phyloP scores from a whole-genome alignment of 495 filamentous ascomycete species.

The Hyphodiscus hymeniophilus region DNA sequence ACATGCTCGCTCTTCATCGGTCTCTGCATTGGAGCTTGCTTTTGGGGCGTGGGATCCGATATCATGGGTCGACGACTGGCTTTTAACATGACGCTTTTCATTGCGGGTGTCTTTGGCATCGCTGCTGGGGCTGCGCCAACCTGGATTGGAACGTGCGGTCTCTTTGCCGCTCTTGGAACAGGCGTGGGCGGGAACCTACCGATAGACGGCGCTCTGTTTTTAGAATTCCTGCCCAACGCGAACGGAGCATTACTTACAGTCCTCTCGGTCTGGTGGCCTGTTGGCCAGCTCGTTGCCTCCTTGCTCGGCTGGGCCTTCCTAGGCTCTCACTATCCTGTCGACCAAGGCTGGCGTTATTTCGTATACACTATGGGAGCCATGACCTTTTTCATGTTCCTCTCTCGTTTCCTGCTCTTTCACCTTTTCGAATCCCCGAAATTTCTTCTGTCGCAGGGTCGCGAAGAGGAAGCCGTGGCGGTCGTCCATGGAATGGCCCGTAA shows the following conservation, averaged over 20 bases:
- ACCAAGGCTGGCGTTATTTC: conserved; percentile 74
- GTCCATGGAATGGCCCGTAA: conserved; percentile 66
- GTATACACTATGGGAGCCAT: conserved; percentile 63
- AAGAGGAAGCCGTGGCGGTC: conserved; percentile 65
- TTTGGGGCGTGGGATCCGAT: conserved; percentile 77
- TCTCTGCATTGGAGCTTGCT: conserved; percentile 62
- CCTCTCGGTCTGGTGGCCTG: conserved; percentile 73
- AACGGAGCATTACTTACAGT: conserved; percentile 71
- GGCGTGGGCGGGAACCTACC: conserved; percentile 67
- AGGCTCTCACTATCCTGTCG: conserved; percentile 52
- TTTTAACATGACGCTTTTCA: conserved; percentile 67
- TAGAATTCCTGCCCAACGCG: conserved; percentile 72
- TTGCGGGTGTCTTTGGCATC: conserved; percentile 66
- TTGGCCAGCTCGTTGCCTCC: conserved; percentile 63
- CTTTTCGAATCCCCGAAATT: conserved; percentile 81
- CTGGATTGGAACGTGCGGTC: conserved; percentile 54
- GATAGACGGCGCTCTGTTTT: conserved; percentile 69
- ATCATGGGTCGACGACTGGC: conserved; percentile 62
- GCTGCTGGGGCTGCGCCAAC: conserved; percentile 58
- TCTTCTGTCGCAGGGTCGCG: conserved; percentile 62
- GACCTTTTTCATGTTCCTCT: conserved; percentile 61
- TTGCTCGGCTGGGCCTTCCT: conserved; percentile 75
- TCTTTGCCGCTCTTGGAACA: conserved; percentile 40
- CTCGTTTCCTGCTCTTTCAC: conserved; percentile 74
- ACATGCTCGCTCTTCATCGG: conserved; percentile 47